Evolutionary conservation across 257 asterid genomes (phyloP).

Genomic region (Lycium barbarum): DNA sequence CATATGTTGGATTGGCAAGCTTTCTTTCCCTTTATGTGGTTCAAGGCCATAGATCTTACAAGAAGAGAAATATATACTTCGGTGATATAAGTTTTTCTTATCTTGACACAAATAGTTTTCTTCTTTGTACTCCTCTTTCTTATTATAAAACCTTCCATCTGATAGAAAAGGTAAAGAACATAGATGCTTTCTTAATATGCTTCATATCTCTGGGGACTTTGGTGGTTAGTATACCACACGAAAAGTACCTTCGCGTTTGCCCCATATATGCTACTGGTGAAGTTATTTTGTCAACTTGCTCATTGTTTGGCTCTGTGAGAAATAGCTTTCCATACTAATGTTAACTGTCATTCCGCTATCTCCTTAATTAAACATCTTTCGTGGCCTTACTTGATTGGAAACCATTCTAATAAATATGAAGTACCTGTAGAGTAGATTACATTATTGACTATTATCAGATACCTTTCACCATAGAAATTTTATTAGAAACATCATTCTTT

Average conservation of each 20-base stretch:
- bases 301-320: too few relatives aligned
- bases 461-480: neutral
- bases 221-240: neutral
- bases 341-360: neutral
- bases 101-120: neutral
- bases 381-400: neutral
- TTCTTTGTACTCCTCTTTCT: constrained; percentile 19
- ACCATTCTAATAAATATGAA: neutral
- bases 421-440: neutral
- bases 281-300: neutral
- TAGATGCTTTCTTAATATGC: neutral
- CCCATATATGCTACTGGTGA: constrained; percentile 9
- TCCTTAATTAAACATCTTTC: neutral
- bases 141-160: neutral
- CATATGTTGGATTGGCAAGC: neutral
- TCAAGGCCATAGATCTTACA: neutral
- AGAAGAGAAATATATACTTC: neutral
- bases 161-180: neutral
- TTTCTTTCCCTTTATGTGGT: neutral
- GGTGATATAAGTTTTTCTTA: neutral
- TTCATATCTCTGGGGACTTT: neutral
- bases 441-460: neutral
- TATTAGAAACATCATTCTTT: neutral
- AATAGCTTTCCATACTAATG: neutral
- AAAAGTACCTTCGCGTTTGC: neutral